Evolutionary conservation across 805 yeast genomes (phyloP).

Genomic region (Saccharomycopsis synnaedendra): DNA sequence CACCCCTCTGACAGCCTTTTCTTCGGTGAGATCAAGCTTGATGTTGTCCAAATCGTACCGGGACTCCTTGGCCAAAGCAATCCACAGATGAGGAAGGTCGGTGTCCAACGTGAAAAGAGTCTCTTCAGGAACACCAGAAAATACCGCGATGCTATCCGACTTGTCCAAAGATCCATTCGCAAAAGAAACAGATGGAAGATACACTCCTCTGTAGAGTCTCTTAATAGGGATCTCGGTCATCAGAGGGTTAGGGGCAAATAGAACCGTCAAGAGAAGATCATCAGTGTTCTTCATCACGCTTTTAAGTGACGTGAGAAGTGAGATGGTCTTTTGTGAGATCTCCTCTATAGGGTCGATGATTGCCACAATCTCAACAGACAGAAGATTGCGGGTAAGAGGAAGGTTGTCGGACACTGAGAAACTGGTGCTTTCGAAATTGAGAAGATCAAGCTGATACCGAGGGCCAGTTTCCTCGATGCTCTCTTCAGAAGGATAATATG

Average conservation of each 20-base stretch:
- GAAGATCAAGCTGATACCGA: constrained; percentile 9
- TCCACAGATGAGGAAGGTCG: constrained; percentile 59
- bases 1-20: constrained; percentile 28
- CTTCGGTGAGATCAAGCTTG: constrained; percentile 27
- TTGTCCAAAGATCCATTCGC: constrained; percentile 19
- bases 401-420: constrained; percentile 2
- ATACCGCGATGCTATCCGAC: constrained; percentile 20
- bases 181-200: constrained; percentile 25
- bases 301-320: constrained; percentile 33
- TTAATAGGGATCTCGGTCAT: constrained; percentile 34
- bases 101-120: constrained; percentile 43
- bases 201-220: constrained; percentile 45
- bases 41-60: constrained; percentile 56
- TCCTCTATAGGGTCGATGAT: constrained; percentile 68
- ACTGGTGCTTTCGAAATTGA: constrained; percentile 1
- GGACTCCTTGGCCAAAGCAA: constrained; percentile 40
- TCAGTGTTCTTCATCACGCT: constrained; percentile 23
- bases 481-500: constrained; percentile 25
- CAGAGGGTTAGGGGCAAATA: constrained; percentile 45
- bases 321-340: constrained; percentile 48
- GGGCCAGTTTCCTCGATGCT: not conserved
- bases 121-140: constrained; percentile 39
- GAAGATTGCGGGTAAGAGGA: not conserved
- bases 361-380: constrained; percentile 41
- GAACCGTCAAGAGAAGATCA: constrained; percentile 41